Evolutionary conservation across 495 filamentous ascomycete genomes (phyloP).

Genomic region (Aspergillus mulundensis): DNA sequence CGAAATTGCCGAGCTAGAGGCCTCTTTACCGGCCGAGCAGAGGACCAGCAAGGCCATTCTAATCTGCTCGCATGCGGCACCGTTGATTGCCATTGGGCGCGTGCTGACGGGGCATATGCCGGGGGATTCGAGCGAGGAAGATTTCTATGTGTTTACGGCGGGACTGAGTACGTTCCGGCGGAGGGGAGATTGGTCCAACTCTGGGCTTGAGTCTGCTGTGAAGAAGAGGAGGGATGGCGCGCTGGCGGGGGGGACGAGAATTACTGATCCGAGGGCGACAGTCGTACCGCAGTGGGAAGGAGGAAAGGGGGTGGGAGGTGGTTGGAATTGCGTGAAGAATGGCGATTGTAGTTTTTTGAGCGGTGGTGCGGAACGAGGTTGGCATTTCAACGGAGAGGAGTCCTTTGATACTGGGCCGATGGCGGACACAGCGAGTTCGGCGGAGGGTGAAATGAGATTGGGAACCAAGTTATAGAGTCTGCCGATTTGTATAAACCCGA

Average conservation of each 20-base stretch:
- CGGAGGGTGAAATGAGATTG: slow-evolving; percentile 4
- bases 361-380: slow-evolving; percentile 81
- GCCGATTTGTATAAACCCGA: not conserved
- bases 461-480: slow-evolving; percentile 6
- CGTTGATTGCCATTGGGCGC: slow-evolving; percentile 79
- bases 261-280: slow-evolving; percentile 25
- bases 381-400: slow-evolving; percentile 77
- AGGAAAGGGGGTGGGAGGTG: slow-evolving; percentile 68
- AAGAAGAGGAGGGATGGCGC: slow-evolving; percentile 1
- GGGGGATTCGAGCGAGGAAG: slow-evolving; percentile 59
- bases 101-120: slow-evolving; percentile 75
- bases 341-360: slow-evolving; percentile 78
- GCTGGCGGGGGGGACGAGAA: slow-evolving; percentile 24
- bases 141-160: slow-evolving; percentile 86
- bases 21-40: slow-evolving; percentile 18
- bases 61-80: slow-evolving; percentile 88
- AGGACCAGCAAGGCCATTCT: slow-evolving; percentile 57
- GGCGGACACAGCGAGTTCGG: slow-evolving; percentile 18
- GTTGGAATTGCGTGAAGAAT: slow-evolving; percentile 76
- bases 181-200: not conserved
- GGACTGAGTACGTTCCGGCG: slow-evolving; percentile 61
- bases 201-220: slow-evolving; percentile 16
- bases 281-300: slow-evolving; percentile 54
- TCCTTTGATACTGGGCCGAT: slow-evolving; percentile 53
- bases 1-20: slow-evolving; percentile 39